Evolutionary conservation across 2,329 filamentous ascomycete genomes (phyloP), one percentile per base, ranked within the genome.

Genomic region (Botrytis deweyae): DNA sequence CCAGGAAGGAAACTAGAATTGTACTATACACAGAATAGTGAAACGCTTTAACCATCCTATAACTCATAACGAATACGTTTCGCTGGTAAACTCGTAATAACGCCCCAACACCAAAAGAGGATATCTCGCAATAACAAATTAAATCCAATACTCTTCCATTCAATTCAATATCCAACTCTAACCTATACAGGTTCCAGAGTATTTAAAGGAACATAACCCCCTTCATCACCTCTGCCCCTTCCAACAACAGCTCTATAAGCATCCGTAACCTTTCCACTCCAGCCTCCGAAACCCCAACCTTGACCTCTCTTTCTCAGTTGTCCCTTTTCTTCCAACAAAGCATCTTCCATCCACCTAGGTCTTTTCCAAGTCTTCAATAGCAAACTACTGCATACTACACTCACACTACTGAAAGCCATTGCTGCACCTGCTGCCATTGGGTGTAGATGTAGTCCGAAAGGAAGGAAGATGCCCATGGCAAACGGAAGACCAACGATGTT

Each of bases 401-500:
- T 96, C 65, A 99, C 94, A 77, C 92, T 95, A 74, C 92, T 96
- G 77, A 88, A 90, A 1, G 95, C 95, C 95, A 99, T 98, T 68
- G 96, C 96, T 5, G 93, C 94, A 33, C 94, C 95, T 1, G 96
- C 96, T 68, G 95, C 94, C 91, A 98, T 95, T 38, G 96, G 95
- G 78, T 97, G 96, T 77, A 98, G 86, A 79, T 94, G 91, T 75
- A 93, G 89, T 46, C 95, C 96, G 77, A 97, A 90, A 0, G 96
- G 95, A 7, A 99, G 86, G 85, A 98, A 97, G 79, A 98, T 84
- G 38, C 96, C 96, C 96, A 98, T 98, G 59, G 96, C 96, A 79
- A 99, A 97, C 3, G 96, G 96, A 22, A 99, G 87, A 1, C 96
- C 96, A 75, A 98, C 84, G 67, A 94, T 76, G 82, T 99, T 99